Percentiles rank a stretch among this genome's conserved stretches.
Conservation (phyloP, 495 filamentous ascomycete species). For the Lasiosphaeria hispida region DNA sequence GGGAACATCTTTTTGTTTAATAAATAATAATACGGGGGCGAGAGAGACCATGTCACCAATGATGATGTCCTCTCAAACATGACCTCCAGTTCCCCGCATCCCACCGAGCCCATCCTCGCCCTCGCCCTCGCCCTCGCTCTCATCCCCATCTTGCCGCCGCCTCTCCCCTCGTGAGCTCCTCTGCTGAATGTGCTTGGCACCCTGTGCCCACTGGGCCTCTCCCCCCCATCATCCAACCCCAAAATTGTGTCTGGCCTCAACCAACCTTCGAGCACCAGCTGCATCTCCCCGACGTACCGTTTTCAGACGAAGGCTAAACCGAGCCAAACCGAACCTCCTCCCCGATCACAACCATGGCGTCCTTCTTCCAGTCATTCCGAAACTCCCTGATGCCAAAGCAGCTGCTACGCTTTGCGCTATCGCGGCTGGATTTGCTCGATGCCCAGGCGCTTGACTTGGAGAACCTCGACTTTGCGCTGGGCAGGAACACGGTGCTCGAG, state of each 20-base stretch:
- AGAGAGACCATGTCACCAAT: slow-evolving; percentile 14
- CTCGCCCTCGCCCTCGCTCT: slow-evolving; percentile 4
- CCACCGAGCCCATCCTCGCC: slow-evolving; percentile 2
- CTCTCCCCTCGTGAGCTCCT: background rate
- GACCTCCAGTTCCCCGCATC: slow-evolving; percentile 26
- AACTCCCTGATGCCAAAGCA: slow-evolving; percentile 73
- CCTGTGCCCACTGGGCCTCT: background rate
- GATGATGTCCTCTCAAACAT: slow-evolving; percentile 26
- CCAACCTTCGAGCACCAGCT: background rate
- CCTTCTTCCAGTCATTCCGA: slow-evolving; percentile 63
- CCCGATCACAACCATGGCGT: slow-evolving; percentile 43
- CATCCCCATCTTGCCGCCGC: background rate
- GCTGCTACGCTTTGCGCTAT: slow-evolving; percentile 75
- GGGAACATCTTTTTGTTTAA: too few species aligned
- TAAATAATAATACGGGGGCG: background rate
- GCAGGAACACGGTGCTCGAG: slow-evolving; percentile 73
- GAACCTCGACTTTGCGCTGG: slow-evolving; percentile 73
- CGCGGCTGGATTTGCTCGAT: slow-evolving; percentile 76
- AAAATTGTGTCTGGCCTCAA: background rate
- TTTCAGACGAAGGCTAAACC: background rate
- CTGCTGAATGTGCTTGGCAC: background rate
- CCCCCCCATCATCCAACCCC: background rate
- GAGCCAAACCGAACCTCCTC: background rate
- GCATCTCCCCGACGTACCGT: background rate
- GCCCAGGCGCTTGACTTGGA: slow-evolving; percentile 75